phyloP scores from a whole-genome alignment of 2,329 filamentous ascomycete genomes.

The Calonectria leucothoes region DNA sequence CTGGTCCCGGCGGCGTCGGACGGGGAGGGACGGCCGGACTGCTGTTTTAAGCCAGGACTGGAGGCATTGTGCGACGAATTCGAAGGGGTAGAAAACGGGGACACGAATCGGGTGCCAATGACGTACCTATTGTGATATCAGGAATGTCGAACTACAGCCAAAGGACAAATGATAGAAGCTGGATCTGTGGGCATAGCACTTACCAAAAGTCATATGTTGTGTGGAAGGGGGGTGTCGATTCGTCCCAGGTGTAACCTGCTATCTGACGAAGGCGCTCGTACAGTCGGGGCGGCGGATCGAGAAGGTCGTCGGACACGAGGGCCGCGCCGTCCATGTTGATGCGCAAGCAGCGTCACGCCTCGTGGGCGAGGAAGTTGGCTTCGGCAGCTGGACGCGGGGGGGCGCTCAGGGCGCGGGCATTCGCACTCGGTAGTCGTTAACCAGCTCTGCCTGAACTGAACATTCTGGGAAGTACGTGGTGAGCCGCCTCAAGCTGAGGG shows the following conservation, averaged over 20 bases:
- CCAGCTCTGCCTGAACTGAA: slow-evolving; percentile 43
- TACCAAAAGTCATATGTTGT: slow-evolving; percentile 91
- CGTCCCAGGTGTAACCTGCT: slow-evolving; percentile 82
- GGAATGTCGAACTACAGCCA: slow-evolving; percentile 19
- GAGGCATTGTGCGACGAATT: slow-evolving; percentile 57
- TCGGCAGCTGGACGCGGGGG: slow-evolving; percentile 28
- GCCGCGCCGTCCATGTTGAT: slow-evolving; percentile 63
- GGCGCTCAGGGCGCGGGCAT: slow-evolving; percentile 38
- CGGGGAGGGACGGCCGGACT: slow-evolving; percentile 56
- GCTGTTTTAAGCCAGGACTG: slow-evolving; percentile 57
- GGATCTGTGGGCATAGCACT: slow-evolving; percentile 29
- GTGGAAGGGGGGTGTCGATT: slow-evolving; percentile 67
- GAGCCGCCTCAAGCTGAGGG: slow-evolving; percentile 22
- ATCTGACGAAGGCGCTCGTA: slow-evolving; percentile 80
- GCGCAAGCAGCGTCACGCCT: slow-evolving; percentile 40
- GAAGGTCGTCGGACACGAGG: slow-evolving; percentile 63
- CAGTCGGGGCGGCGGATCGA: slow-evolving; percentile 75
- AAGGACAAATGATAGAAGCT: background rate
- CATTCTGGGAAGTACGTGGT: slow-evolving; percentile 44
- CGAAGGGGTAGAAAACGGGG: slow-evolving; percentile 60
- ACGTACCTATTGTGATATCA: slow-evolving; percentile 65
- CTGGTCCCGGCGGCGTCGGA: slow-evolving; percentile 52
- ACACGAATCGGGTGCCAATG: slow-evolving; percentile 71
- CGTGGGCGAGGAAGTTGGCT: slow-evolving; percentile 32
- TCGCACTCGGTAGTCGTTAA: slow-evolving; percentile 42